A percentile compares a stretch with the other conserved stretches of the same genome.
Conservation (phyloP, 306 rosid species). For the Pueraria montana region DNA sequence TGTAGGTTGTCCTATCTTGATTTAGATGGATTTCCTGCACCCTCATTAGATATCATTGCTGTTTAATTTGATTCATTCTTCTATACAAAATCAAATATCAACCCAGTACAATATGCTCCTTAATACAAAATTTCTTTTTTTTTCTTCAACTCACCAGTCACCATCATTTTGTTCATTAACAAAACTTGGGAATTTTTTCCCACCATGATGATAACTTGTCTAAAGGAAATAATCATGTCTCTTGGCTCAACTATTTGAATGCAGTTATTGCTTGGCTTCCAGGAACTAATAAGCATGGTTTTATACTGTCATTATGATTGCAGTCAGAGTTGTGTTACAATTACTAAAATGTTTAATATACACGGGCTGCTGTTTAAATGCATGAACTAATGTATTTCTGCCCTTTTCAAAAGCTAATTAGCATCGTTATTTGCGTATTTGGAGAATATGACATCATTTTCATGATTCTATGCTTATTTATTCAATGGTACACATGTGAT, state of each 20-base stretch:
- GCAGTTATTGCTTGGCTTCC: neutral
- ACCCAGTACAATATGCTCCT: neutral
- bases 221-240: neutral
- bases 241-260: neutral
- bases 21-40: too few species aligned
- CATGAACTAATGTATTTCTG: neutral
- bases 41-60: too few species aligned
- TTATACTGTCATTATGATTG: neutral
- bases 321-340: neutral
- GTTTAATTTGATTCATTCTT: neutral
- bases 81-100: neutral
- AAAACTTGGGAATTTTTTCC: slow-evolving; percentile 2
- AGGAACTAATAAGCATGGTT: neutral
- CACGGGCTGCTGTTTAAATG: neutral
- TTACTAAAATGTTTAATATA: neutral
- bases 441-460: neutral
- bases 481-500: neutral
- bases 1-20: neutral
- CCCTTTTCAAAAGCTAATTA: neutral
- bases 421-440: neutral
- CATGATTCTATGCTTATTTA: neutral
- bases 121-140: neutral
- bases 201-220: neutral
- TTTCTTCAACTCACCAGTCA: neutral
- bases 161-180: neutral